phyloP scores from a whole-genome alignment of 2,329 filamentous ascomycete genomes.

The Blastomyces silverae region DNA sequence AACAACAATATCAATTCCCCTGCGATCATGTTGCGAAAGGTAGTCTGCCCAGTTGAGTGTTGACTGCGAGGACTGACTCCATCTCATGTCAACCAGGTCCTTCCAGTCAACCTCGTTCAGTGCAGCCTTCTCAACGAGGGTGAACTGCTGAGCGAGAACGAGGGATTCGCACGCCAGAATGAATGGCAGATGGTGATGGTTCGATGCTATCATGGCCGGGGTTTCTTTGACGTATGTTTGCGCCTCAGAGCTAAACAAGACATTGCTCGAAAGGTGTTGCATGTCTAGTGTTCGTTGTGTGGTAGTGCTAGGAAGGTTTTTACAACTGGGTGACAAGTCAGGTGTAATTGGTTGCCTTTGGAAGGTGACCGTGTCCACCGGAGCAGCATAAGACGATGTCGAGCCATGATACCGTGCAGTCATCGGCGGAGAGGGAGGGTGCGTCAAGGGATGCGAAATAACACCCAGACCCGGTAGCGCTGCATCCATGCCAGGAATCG shows the following conservation, averaged over 20 bases:
- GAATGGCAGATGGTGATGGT: constrained; percentile 52
- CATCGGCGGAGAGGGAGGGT: constrained; percentile 44
- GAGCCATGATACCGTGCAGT: constrained; percentile 37
- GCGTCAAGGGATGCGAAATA: constrained; percentile 41
- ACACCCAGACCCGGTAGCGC: constrained; percentile 38
- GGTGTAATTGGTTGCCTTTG: constrained; percentile 38
- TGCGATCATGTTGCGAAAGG: constrained; percentile 48
- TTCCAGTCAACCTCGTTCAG: constrained; percentile 61
- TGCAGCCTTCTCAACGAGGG: constrained; percentile 59
- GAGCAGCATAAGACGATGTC: constrained; percentile 30
- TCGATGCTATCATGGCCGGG: constrained; percentile 10
- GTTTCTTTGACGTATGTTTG: constrained; percentile 15
- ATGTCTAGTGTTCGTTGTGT: constrained; percentile 24
- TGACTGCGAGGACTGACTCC: constrained; percentile 50
- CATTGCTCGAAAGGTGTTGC: constrained; percentile 30
- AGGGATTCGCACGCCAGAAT: constrained; percentile 57
- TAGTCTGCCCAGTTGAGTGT: constrained; percentile 57
- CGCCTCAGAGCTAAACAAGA: constrained; percentile 32
- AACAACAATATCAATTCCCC: constrained; percentile 58
- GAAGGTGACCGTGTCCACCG: constrained; percentile 29
- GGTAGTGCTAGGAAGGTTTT: constrained; percentile 21
- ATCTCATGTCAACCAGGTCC: constrained; percentile 57
- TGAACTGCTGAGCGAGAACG: constrained; percentile 56
- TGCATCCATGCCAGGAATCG: constrained; percentile 31
- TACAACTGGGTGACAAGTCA: constrained; percentile 34